Base-by-base conservation (phyloP, 75 land plant genomes). In the Pinus albicaulis region DNA sequence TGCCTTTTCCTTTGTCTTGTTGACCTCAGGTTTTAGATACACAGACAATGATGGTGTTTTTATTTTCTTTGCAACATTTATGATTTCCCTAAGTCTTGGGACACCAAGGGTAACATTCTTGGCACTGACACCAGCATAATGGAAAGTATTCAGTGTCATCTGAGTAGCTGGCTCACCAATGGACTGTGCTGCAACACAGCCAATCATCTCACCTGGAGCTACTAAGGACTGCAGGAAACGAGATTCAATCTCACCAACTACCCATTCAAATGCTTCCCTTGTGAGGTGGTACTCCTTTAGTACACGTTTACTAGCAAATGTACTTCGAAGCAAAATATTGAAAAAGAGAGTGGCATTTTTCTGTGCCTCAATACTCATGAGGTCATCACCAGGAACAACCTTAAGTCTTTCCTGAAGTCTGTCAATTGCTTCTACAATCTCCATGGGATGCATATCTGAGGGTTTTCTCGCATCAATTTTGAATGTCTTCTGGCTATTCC, bases 201-300 rank as follows among this genome's bases (percentile, higher is more conserved):
- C 99, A 80, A 97, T 97, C 99, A 97, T 97, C 80, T 97, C 99
- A 28, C 98, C 99, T 22, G 99, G 93, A 59, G 98, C 98, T 3
- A 97, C 99, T 31, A 97, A 75, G 34, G 99, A 97, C 83, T 97
- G 99, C 59, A 97, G 74, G 74, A 97, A 97, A 8, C 95, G 90
- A 13, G 98, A 87, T 78, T 97, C 99, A 15, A 97, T 94, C 81
- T 97, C 99, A 76, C 98, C 99, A 68, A 97, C 84, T 17, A 97
- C 90, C 99, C 99, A 97, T 55, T 92, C 98, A 87, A 97, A 97
- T 76, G 98, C 98, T 86, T 94, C 99, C 57, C 89, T 84, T 13
- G 98, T 90, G 28, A 97, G 89, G 80, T 95, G 85, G 74, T 92
- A 94, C 74, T 97, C 99, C 62, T 92, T 87, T 72, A 94, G 79